These are phyloP conservation scores for Nepenthes alata DNA, from an alignment of 179 eudicot genomes.

Conservation along the genomic window DNA sequence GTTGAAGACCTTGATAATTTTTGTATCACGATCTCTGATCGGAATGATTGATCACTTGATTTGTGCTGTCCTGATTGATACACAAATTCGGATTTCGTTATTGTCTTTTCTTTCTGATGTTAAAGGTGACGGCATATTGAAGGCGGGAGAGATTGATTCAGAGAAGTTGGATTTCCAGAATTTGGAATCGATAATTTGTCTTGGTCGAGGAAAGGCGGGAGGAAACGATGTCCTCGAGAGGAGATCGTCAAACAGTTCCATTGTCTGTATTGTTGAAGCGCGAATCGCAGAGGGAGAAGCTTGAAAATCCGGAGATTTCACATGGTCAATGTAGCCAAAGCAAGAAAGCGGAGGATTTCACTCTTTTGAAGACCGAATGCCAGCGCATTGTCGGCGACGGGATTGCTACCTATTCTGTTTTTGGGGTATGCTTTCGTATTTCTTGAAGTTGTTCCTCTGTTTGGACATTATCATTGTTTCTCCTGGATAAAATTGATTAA, in stretches of 20 bases:
- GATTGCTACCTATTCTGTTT: slow-evolving; percentile 70
- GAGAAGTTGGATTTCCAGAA: slow-evolving; percentile 4
- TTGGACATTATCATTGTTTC: neutral
- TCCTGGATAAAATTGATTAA: neutral
- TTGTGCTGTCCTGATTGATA: neutral
- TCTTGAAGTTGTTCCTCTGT: neutral
- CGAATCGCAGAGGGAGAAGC: slow-evolving; percentile 64
- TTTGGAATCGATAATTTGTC: slow-evolving; percentile 2
- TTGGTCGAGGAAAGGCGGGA: slow-evolving; percentile 3
- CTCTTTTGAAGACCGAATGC: slow-evolving; percentile 67
- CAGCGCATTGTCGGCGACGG: slow-evolving; percentile 72
- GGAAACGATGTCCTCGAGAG: slow-evolving; percentile 52
- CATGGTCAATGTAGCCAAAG: slow-evolving; percentile 72
- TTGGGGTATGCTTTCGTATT: slow-evolving; percentile 37
- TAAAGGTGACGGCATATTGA: neutral
- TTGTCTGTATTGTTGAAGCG: slow-evolving; percentile 71
- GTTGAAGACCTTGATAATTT: slow-evolving; percentile 7
- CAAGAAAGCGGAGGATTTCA: slow-evolving; percentile 87
- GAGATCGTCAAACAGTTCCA: slow-evolving; percentile 77
- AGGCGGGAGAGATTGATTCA: slow-evolving; percentile 1
- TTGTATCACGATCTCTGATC: neutral
- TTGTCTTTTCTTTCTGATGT: neutral
- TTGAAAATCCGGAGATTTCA: slow-evolving; percentile 56
- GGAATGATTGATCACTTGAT: neutral
- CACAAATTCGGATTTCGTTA: neutral